These are phyloP conservation scores for Magnaporthiopsis poae DNA, from an alignment of 2,329 filamentous ascomycete species.

Conservation along the genomic window DNA sequence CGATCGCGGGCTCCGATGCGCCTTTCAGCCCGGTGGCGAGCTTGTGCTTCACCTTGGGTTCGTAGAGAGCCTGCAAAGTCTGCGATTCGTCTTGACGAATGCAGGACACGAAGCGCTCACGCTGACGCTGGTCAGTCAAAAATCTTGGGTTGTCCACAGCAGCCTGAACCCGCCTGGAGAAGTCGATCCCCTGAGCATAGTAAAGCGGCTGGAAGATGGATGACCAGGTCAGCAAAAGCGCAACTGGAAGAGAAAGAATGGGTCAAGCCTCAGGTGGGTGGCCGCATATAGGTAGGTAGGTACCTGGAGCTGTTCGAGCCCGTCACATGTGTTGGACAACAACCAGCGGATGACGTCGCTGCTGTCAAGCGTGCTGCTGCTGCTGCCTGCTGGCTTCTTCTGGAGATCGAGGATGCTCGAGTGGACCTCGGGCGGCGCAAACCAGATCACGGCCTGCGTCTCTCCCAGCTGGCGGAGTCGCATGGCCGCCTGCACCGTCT, in stretches of 20 bases:
- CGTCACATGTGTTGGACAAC: conserved; percentile 51
- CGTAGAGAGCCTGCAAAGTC: conserved; percentile 49
- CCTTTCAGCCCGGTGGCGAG: conserved; percentile 11
- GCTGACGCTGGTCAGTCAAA: conserved; percentile 24
- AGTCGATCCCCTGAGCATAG: conserved; percentile 50
- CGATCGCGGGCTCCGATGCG: conserved; percentile 17
- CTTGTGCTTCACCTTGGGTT: conserved; percentile 13
- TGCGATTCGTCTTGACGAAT: conserved; percentile 46
- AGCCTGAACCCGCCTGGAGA: conserved; percentile 45
- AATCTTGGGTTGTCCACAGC: conserved; percentile 31
- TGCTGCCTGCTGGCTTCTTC: conserved; percentile 15
- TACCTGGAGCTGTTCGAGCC: conserved; percentile 43
- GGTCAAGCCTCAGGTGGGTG: neutral
- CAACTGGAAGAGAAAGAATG: neutral
- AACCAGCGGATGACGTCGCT: conserved; percentile 43
- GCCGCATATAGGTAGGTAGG: neutral
- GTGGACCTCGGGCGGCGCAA: conserved; percentile 51
- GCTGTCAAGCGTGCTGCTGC: conserved; percentile 28
- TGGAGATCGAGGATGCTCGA: conserved; percentile 46
- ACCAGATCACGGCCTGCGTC: conserved; percentile 46
- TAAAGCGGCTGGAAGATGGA: conserved; percentile 35
- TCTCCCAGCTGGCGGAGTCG: conserved; percentile 47
- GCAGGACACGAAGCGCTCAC: conserved; percentile 29
- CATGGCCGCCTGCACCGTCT: conserved; percentile 58
- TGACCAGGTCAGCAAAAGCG: neutral